These are phyloP conservation scores for Pseudognaphalium luteoalbum DNA, from an alignment of 129 eudicot species.

Conservation along the genomic window DNA sequence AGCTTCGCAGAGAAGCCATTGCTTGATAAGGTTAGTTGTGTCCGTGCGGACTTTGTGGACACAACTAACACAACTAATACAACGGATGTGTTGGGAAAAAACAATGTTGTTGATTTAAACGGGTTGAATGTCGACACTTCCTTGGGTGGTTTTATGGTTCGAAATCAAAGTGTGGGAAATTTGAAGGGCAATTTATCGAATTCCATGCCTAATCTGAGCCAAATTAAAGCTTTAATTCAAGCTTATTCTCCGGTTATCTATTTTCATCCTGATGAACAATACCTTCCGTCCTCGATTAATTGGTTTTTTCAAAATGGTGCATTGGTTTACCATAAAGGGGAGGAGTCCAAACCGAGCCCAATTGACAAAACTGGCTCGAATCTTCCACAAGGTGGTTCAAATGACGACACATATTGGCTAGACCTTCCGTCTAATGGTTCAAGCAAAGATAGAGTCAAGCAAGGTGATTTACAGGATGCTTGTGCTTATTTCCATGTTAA, in stretches of 20 bases:
- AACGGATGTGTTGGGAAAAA: constrained; percentile 10
- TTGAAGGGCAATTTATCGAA: constrained; percentile 23
- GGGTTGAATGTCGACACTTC: constrained; percentile 49
- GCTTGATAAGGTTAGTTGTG: constrained; percentile 40
- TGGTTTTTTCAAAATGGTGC: constrained; percentile 64
- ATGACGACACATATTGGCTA: constrained; percentile 52
- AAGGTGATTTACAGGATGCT: constrained; percentile 46
- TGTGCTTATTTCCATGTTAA: constrained; percentile 46
- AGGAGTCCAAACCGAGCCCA: constrained; percentile 34
- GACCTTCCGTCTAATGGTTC: constrained; percentile 48
- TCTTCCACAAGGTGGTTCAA: constrained; percentile 56
- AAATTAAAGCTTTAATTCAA: constrained; percentile 38
- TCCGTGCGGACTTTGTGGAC: constrained; percentile 41
- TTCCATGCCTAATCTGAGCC: constrained; percentile 47
- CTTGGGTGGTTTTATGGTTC: constrained; percentile 57
- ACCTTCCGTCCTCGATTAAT: constrained; percentile 47
- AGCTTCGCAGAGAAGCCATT: constrained; percentile 39
- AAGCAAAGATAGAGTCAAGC: constrained; percentile 40
- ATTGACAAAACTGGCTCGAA: constrained; percentile 38
- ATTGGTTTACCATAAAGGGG: constrained; percentile 40
- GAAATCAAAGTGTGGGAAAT: constrained; percentile 31
- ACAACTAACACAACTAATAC: constrained; percentile 10
- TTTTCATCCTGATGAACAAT: constrained; percentile 50
- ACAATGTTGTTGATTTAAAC: constrained; percentile 20
- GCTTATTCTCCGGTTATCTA: constrained; percentile 49